Evolutionary conservation across 2,329 filamentous ascomycete genomes (phyloP).

Genomic region (Colletotrichum coccodes): DNA sequence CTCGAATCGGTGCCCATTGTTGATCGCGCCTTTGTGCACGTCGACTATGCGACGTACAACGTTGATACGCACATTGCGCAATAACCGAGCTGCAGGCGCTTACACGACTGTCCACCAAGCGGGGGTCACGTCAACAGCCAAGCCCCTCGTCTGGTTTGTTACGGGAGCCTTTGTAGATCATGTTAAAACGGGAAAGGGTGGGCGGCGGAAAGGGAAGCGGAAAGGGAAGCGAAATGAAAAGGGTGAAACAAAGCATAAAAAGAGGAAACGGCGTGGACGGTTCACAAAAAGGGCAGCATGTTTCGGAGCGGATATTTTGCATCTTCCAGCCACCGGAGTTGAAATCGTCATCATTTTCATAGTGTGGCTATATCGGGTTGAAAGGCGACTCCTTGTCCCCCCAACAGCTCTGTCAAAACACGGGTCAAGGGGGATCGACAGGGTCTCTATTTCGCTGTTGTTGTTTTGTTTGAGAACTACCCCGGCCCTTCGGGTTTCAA

Average conservation of each 20-base stretch:
- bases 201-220: background rate
- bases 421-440: background rate
- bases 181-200: background rate
- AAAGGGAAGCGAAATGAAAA: background rate
- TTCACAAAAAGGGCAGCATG: background rate
- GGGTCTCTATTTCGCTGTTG: background rate
- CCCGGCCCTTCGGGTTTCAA: background rate
- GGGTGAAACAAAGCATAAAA: background rate
- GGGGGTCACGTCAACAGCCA: background rate
- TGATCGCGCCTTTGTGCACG: slow-evolving; percentile 76
- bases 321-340: background rate
- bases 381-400: too few relatives aligned
- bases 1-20: slow-evolving; percentile 86
- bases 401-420: background rate
- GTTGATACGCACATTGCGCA: slow-evolving; percentile 68
- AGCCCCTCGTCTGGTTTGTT: background rate
- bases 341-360: background rate
- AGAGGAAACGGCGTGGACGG: background rate
- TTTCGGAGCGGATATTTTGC: background rate
- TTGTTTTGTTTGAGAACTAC: background rate
- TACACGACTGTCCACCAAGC: background rate
- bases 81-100: slow-evolving; percentile 37
- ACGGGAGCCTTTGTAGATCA: background rate
- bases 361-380: too few relatives aligned
- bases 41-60: slow-evolving; percentile 72